Conservation (phyloP, 108 stramenopile species). For the Ochromonas danica region DNA sequence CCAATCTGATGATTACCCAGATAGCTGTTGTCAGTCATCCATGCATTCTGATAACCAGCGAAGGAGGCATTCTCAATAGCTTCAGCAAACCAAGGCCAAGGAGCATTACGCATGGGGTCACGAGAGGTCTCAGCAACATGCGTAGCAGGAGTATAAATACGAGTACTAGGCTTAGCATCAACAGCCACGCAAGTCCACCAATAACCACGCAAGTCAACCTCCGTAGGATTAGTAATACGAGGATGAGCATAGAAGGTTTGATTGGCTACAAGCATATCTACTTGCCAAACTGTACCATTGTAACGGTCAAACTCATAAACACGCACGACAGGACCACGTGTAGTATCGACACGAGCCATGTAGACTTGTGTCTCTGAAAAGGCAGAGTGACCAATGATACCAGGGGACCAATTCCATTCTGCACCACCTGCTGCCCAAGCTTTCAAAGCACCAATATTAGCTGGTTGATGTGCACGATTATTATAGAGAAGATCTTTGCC, state of each 20-base stretch:
- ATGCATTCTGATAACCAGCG: slow-evolving; percentile 24
- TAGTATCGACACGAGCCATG: background rate
- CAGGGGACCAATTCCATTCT: slow-evolving; percentile 35
- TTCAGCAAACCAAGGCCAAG: slow-evolving; percentile 34
- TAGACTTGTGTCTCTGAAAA: slow-evolving; percentile 33
- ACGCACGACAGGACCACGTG: slow-evolving; percentile 8
- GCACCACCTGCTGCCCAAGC: slow-evolving; percentile 37
- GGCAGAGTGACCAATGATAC: slow-evolving; percentile 35
- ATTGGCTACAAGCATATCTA: slow-evolving; percentile 33
- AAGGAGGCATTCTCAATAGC: slow-evolving; percentile 30
- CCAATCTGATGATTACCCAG: slow-evolving; percentile 35
- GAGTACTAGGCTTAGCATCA: slow-evolving; percentile 33
- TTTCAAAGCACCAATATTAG: slow-evolving; percentile 38
- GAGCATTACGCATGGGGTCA: slow-evolving; percentile 35
- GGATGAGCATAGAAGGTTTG: slow-evolving; percentile 20
- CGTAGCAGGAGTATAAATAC: slow-evolving; percentile 31
- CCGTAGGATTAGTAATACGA: slow-evolving; percentile 34
- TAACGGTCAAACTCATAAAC: slow-evolving; percentile 37
- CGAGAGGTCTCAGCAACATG: slow-evolving; percentile 35
- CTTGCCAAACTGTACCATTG: slow-evolving; percentile 34
- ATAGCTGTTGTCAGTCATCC: slow-evolving; percentile 31
- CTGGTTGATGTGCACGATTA: slow-evolving; percentile 35
- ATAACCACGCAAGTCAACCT: slow-evolving; percentile 20
- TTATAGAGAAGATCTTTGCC: slow-evolving; percentile 27
- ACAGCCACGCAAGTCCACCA: slow-evolving; percentile 39